Evolutionary conservation across 2,329 filamentous ascomycete genomes (phyloP).

Genomic region (Alternaria dauci): DNA sequence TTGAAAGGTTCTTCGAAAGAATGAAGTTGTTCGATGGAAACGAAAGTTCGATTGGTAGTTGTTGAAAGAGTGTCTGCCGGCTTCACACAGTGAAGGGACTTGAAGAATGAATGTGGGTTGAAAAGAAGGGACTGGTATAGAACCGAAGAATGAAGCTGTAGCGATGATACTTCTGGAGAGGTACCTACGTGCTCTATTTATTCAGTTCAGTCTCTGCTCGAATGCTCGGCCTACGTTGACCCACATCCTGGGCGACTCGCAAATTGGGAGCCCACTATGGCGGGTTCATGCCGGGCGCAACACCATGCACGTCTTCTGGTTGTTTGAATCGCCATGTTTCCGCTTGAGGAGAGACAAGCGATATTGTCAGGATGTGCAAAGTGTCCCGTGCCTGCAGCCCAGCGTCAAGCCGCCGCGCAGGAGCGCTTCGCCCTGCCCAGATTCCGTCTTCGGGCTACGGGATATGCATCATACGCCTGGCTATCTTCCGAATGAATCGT

Average conservation of each 20-base stretch:
- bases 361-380: slow-evolving; percentile 32
- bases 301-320: slow-evolving; percentile 17
- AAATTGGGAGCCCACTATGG: slow-evolving; percentile 18
- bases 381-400: slow-evolving; percentile 25
- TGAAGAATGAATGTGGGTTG: slow-evolving; percentile 36
- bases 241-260: slow-evolving; percentile 3
- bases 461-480: slow-evolving; percentile 16
- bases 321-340: slow-evolving; percentile 22
- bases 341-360: slow-evolving; percentile 29
- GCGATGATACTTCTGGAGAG: slow-evolving; percentile 29
- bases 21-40: slow-evolving; percentile 29
- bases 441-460: slow-evolving; percentile 1
- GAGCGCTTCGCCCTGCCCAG: slow-evolving; percentile 19
- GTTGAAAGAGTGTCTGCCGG: slow-evolving; percentile 45
- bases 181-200: slow-evolving; percentile 32
- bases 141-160: slow-evolving; percentile 37
- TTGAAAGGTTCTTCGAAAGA: slow-evolving; percentile 17
- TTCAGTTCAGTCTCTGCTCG: slow-evolving; percentile 14
- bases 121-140: slow-evolving; percentile 40
- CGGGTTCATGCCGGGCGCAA: slow-evolving; percentile 29
- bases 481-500: slow-evolving; percentile 6
- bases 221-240: not conserved
- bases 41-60: slow-evolving; percentile 25
- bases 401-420: slow-evolving; percentile 21
- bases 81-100: slow-evolving; percentile 47